Evolutionary conservation across 1,139 yeast species (phyloP), one percentile per base, ranked within the genome.

Genomic region (Candida freyschussii): DNA sequence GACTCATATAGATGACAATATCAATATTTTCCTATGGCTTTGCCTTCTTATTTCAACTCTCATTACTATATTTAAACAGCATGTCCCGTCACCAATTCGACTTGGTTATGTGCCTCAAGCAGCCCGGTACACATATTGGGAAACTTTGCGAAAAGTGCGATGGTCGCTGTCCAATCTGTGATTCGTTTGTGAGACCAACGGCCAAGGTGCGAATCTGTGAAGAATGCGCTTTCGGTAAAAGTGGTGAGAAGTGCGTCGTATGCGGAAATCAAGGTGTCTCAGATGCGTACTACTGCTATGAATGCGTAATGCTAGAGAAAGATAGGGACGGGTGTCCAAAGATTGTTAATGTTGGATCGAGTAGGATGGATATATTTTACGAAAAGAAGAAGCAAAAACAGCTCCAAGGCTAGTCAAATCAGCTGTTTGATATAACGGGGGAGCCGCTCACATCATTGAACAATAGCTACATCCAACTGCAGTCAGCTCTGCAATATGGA

Each of bases 21-120:
- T n/a, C n/a, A n/a, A n/a, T n/a, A n/a, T n/a, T n/a, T n/a, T n/a
- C n/a, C n/a, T n/a, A n/a, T n/a, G n/a, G n/a, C 13, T 26, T 26
- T 21, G 15, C 30, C 17, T 16, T 26, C 23, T 9, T 17, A 22
- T 17, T 7, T 22, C 13, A 15, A 17, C 13, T 9, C 20, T 14
- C 17, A 14, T 13, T 14, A 13, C 13, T 2, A 21, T 14, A 8
- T 6, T 9, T 12, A 21, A 12, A 20, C 18, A 26, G 12, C 8
- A 87, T 87, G 96, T 85, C 96, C 4, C 78, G 94, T 39, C 96
- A 87, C 57, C 95, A 87, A 55, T 78, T 81, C 40, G 97, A 89
- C 56, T 68, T 89, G 21, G 74, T 84, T 4, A 79, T 82, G 63
- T 89, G 97, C 55, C 66, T 84, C 71, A 84, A 82, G 52, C 94